Evolutionary conservation across 306 rosid species (phyloP), one percentile per base, ranked within the genome.

Genomic region (Medicago ruthenica): DNA sequence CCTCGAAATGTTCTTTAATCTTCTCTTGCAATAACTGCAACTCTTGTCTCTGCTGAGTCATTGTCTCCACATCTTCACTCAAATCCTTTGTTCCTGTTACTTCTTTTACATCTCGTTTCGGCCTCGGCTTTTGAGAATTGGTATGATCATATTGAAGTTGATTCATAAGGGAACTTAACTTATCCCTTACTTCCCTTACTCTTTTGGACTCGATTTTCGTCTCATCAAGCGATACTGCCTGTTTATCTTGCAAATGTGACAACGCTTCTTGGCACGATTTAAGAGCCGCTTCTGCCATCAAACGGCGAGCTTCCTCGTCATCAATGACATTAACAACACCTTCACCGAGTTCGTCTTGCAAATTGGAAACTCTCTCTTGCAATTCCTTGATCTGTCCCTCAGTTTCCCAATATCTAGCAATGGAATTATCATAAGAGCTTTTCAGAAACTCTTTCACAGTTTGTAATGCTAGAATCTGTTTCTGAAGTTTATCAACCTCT

Each of bases 341-440:
- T 80, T 92, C 96, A 36, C 99, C 97, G 51, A 83, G 85, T 75
- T 96, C 99, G 48, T 96, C 99, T 76, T 96, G 92, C 80, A 96
- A 79, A 76, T 17, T 67, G 65, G 78, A 83, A 62, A 91, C 88
- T 76, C 55, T 83, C 60, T 82, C 96, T 73, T 96, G 99, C 81
- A 84, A 64, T 76, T 72, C 92, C 76, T 88, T 87, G 74, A 92
- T 90, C 51, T 82, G 87, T 37, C 79, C 83, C 84, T 96, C 98
- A 6, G 93, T 89, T 67, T 88, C 96, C 96, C 90, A 79, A 79
- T 85, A 92, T 82, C 67, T 88, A 1, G 85, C 84, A 37, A 88
- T 71, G 42, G 89, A 79, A 75, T 79, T 81, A 70, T 96, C 97
- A 34, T 90, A 96, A 51, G 97, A 84, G 76, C 93, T 92, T 86